A percentile compares a stretch with the other conserved stretches of the same genome.
phyloP scores from a whole-genome alignment of 2,329 filamentous ascomycete species.

The Xylaria sp. region DNA sequence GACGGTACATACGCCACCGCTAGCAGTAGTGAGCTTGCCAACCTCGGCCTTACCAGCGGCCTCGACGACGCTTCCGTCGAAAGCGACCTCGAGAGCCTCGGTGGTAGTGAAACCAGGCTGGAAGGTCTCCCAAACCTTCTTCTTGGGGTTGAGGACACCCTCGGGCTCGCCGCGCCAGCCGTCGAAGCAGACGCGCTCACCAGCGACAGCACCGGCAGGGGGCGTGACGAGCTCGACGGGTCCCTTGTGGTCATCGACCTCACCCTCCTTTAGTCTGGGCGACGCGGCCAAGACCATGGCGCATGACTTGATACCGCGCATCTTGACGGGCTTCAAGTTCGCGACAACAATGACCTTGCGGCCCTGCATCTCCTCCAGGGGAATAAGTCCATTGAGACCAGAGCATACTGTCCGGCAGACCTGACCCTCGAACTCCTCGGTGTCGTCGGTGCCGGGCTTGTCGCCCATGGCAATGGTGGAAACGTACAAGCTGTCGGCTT shows the following conservation, averaged over 20 bases:
- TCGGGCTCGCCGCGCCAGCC: constrained; percentile 93
- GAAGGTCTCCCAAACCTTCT: constrained; percentile 97
- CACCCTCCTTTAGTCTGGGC: constrained; percentile 74
- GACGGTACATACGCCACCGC: constrained; percentile 77
- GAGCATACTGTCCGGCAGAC: constrained; percentile 94
- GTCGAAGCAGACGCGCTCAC: constrained; percentile 87
- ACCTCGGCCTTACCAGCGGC: constrained; percentile 65
- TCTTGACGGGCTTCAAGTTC: constrained; percentile 98
- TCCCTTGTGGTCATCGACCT: constrained; percentile 76
- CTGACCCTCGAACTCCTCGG: constrained; percentile 84
- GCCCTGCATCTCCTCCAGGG: constrained; percentile 92
- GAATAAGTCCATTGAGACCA: constrained; percentile 86
- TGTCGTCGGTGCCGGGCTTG: constrained; percentile 77
- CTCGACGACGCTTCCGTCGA: constrained; percentile 73
- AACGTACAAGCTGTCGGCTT: constrained; percentile 92
- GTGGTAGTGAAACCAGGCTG: constrained; percentile 96
- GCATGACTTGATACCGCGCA: constrained; percentile 75
- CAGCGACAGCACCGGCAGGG: constrained; percentile 70
- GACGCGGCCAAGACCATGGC: constrained; percentile 93
- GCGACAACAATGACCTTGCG: constrained; percentile 93
- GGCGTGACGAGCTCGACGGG: constrained; percentile 89
- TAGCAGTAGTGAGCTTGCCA: constrained; percentile 67
- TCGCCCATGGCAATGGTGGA: constrained; percentile 95
- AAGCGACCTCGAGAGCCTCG: constrained; percentile 72
- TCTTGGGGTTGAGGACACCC: constrained; percentile 94